These are phyloP conservation scores for Thermoascus crustaceus DNA, from an alignment of 2,329 filamentous ascomycete species.

Conservation along the genomic window DNA sequence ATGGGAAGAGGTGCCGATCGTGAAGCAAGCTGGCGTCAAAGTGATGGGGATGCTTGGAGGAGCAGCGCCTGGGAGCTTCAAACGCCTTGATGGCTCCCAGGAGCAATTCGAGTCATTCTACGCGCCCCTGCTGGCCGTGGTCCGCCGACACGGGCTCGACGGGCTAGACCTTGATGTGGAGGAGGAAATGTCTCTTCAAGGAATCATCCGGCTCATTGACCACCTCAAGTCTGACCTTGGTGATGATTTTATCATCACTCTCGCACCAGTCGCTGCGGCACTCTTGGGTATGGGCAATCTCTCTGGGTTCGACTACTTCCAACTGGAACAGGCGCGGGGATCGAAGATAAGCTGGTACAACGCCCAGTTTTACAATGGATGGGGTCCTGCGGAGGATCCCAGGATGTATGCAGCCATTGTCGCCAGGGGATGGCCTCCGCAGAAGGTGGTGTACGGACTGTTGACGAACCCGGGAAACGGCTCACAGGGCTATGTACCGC, in stretches of 20 bases:
- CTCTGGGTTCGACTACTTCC: conserved; percentile 72
- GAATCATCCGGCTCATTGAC: conserved; percentile 60
- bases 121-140: conserved; percentile 55
- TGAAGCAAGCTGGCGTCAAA: conserved; percentile 67
- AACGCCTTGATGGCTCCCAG: conserved; percentile 49
- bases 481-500: conserved; percentile 52
- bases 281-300: conserved; percentile 56
- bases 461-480: conserved; percentile 74
- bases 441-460: conserved; percentile 70
- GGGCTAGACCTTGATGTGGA: conserved; percentile 75
- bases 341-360: conserved; percentile 76
- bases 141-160: conserved; percentile 55
- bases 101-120: conserved; percentile 68
- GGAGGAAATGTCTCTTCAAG: conserved; percentile 61
- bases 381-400: conserved; percentile 57
- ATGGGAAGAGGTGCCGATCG: conserved; percentile 66
- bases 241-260: conserved; percentile 61
- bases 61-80: conserved; percentile 67
- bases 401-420: conserved; percentile 37
- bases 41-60: conserved; percentile 84
- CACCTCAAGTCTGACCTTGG: conserved; percentile 48
- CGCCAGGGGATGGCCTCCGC: conserved; percentile 58
- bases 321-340: conserved; percentile 61
- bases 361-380: conserved; percentile 87
- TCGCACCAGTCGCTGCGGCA: conserved; percentile 74